A percentile compares a stretch with the other conserved stretches of the same genome.
Conservation (phyloP, 768 basidiomycete species). For the Gautieria morchelliformis region DNA sequence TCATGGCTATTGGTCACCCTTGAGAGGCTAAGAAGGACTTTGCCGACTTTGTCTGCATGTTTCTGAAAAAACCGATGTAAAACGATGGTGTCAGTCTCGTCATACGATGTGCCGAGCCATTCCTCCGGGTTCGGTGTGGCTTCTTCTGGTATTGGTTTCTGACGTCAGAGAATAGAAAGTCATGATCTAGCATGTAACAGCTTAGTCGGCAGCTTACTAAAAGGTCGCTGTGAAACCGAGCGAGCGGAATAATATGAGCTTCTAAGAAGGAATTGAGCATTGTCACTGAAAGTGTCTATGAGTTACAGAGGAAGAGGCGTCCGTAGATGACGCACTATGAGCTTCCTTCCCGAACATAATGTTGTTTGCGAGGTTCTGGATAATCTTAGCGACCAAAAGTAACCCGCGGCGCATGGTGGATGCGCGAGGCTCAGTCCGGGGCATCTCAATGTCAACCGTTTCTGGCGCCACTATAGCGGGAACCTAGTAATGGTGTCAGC, state of each 20-base stretch:
- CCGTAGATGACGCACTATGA: conserved; percentile 31
- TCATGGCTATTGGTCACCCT: conserved; percentile 22
- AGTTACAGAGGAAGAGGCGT: not conserved
- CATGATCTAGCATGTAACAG: not conserved
- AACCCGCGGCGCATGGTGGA: conserved; percentile 70
- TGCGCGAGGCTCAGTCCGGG: conserved; percentile 3
- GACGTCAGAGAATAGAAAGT: not conserved
- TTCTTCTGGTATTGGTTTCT: conserved; percentile 2
- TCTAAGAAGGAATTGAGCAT: conserved; percentile 67
- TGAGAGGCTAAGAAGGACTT: conserved; percentile 68
- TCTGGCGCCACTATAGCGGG: conserved; percentile 86
- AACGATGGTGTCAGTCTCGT: conserved; percentile 77
- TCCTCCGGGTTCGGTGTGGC: conserved; percentile 39
- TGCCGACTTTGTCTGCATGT: conserved; percentile 81
- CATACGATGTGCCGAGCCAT: conserved; percentile 66
- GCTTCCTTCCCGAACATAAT: conserved; percentile 88
- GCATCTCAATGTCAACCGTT: conserved; percentile 67
- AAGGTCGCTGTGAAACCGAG: conserved; percentile 67
- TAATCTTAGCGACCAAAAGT: conserved; percentile 81
- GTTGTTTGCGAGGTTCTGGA: conserved; percentile 91
- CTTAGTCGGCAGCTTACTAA: conserved; percentile 36
- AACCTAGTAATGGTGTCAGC: conserved; percentile 39
- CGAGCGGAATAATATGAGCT: conserved; percentile 62
- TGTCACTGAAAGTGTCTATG: conserved; percentile 34
- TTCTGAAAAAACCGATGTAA: conserved; percentile 78